phyloP scores from a whole-genome alignment of 805 yeast genomes.

The Diddensiella caesifluorescens region DNA sequence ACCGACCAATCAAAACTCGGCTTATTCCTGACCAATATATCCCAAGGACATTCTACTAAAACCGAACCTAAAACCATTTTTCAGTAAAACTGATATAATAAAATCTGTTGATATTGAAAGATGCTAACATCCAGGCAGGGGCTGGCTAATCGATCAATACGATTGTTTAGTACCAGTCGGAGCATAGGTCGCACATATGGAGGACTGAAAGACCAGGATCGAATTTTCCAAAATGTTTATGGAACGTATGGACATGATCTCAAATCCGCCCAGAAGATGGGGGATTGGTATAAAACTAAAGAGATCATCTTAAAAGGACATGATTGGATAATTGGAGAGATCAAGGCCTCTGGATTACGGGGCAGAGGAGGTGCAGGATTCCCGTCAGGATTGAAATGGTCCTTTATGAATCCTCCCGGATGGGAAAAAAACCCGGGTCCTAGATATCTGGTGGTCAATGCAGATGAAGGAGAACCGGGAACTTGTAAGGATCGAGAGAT shows the following conservation, averaged over 20 bases:
- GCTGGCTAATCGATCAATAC: background rate
- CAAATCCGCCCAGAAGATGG: constrained; percentile 69
- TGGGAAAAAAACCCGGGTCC: constrained; percentile 93
- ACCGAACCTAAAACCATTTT: too few species aligned
- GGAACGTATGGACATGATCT: constrained; percentile 70
- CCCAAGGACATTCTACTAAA: too few species aligned
- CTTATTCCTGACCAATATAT: too few species aligned
- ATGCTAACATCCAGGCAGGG: background rate
- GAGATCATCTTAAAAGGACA: constrained; percentile 80
- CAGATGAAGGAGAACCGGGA: constrained; percentile 95
- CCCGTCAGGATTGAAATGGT: constrained; percentile 89
- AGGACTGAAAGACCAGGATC: constrained; percentile 74
- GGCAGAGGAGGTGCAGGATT: constrained; percentile 95
- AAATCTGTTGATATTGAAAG: too few species aligned
- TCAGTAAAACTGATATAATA: too few species aligned
- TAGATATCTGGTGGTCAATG: constrained; percentile 81
- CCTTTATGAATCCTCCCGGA: constrained; percentile 92
- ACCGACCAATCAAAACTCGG: too few species aligned
- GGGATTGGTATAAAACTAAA: constrained; percentile 90
- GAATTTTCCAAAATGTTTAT: constrained; percentile 82
- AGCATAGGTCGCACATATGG: constrained; percentile 46
- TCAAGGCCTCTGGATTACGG: constrained; percentile 77
- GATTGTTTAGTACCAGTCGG: constrained; percentile 11
- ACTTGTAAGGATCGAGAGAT: constrained; percentile 91
- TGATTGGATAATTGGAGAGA: constrained; percentile 84